Evolutionary conservation across 306 rosid species (phyloP), one percentile per base, ranked within the genome.

Genomic region (Vigna unguiculata): DNA sequence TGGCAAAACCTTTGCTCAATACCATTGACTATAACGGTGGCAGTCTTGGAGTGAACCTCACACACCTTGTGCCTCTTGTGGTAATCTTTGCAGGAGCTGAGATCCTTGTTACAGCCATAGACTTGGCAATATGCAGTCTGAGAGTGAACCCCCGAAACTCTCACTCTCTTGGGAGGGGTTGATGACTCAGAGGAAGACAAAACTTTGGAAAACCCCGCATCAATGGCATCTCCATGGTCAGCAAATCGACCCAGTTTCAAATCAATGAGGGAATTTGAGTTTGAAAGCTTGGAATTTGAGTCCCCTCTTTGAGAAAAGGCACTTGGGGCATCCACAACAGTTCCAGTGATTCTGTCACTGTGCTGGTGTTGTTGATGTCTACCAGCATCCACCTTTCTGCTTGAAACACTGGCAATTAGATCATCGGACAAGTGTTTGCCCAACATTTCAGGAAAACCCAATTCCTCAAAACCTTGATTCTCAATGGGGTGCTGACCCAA

Each of bases 41-140:
- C 78, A 63, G 98, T 91, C 80, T 93, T 93, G 15, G 98, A 91
- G 78, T 93, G 98, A 81, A 84, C 75, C 76, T 93, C 98, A 80
- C 98, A 93, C 69, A 93, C 98, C 76, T 81, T 93, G 78, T 93
- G 98, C 89, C 96, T 90, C 88, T 86, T 93, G 85, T 93, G 96
- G 81, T 91, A 93, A 21, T 93, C 96, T 43, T 93, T 93, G 22
- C 84, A 91, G 51, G 90, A 79, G 83, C 88, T 85, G 69, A 93
- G 96, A 80, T 93, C 97, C 80, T 88, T 91, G 70, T 90, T 83
- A 76, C 98, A 93, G 36, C 96, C 98, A 88, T 87, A 86, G 68
- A 93, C 98, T 87, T 91, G 98, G 85, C 98, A 93, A 52, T 72
- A 77, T 9, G 88, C 81, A 67, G 76, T 81, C 60, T 84, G 90